Percentiles rank a stretch among this genome's conserved stretches.
Conservation (phyloP, 202 grass and related monocot genomes). For the Dendrocalamus latiflorus region DNA sequence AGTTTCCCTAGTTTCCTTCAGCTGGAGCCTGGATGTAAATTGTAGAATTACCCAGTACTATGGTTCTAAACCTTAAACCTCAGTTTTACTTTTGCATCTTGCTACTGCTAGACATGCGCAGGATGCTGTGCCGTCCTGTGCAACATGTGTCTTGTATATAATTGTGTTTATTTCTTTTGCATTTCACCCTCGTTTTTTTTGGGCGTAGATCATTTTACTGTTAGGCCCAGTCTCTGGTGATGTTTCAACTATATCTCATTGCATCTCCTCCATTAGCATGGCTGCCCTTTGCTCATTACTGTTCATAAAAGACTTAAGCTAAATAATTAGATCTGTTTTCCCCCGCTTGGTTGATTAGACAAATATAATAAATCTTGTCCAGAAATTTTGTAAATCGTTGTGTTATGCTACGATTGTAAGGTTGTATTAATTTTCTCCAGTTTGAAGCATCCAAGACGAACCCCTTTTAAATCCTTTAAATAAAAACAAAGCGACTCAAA, state of each 20-base stretch:
- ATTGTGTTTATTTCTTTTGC: neutral
- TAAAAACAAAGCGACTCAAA: neutral
- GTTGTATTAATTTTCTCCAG: neutral
- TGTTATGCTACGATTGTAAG: neutral
- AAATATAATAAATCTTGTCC: neutral
- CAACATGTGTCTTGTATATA: slow-evolving; percentile 14
- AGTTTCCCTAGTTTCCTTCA: neutral
- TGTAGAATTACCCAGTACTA: neutral
- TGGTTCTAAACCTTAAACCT: neutral
- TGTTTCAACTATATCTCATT: neutral
- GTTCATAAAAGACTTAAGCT: too few species aligned
- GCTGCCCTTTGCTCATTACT: neutral
- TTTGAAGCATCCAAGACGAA: neutral
- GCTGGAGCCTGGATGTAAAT: slow-evolving; percentile 4
- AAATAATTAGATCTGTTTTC: too few species aligned
- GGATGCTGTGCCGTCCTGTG: neutral
- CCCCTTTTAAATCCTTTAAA: neutral
- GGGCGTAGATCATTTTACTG: neutral
- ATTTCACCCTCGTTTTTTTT: neutral
- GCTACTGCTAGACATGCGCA: neutral
- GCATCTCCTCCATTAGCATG: neutral
- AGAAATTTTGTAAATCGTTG: neutral
- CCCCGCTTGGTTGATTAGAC: neutral
- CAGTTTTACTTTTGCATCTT: neutral
- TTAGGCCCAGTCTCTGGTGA: neutral